Conservation (phyloP, 2,329 filamentous ascomycete genomes). For the Pseudohalonectria lignicola region DNA sequence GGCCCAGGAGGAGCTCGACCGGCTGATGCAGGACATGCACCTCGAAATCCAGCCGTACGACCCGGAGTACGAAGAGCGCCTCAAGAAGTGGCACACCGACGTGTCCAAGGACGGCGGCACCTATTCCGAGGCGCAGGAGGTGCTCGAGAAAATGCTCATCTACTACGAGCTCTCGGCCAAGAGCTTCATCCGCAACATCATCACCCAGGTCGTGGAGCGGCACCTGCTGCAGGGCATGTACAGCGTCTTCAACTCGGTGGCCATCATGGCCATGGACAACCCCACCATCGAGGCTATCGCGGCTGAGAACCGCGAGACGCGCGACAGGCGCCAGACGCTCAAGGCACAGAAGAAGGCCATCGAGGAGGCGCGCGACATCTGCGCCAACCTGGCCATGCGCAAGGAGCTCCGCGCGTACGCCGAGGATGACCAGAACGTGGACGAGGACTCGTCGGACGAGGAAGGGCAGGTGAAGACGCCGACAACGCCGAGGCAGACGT, state of each 20-base stretch:
- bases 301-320: slow-evolving; percentile 40
- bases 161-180: slow-evolving; percentile 42
- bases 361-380: slow-evolving; percentile 36
- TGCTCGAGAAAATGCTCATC: slow-evolving; percentile 44
- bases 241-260: slow-evolving; percentile 39
- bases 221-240: slow-evolving; percentile 41
- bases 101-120: slow-evolving; percentile 26
- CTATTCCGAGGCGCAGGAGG: slow-evolving; percentile 40
- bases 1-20: slow-evolving; percentile 32
- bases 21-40: slow-evolving; percentile 37
- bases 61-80: slow-evolving; percentile 39
- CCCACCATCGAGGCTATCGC: slow-evolving; percentile 36
- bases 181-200: slow-evolving; percentile 40
- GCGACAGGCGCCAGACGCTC: slow-evolving; percentile 34
- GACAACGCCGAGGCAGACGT: neutral
- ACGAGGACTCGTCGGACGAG: slow-evolving; percentile 16
- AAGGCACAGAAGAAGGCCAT: slow-evolving; percentile 38
- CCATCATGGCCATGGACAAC: slow-evolving; percentile 34
- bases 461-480: slow-evolving; percentile 8
- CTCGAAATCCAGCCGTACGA: slow-evolving; percentile 42
- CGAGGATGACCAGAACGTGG: slow-evolving; percentile 12
- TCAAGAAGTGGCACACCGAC: slow-evolving; percentile 33
- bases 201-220: slow-evolving; percentile 39
- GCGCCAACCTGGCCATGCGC: slow-evolving; percentile 38
- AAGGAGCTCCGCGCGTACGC: slow-evolving; percentile 30